A percentile compares a stretch with the other conserved stretches of the same genome.
Evolutionary conservation across 75 land plant species (phyloP).

Genomic region (Chamaecyparis obtusa): DNA sequence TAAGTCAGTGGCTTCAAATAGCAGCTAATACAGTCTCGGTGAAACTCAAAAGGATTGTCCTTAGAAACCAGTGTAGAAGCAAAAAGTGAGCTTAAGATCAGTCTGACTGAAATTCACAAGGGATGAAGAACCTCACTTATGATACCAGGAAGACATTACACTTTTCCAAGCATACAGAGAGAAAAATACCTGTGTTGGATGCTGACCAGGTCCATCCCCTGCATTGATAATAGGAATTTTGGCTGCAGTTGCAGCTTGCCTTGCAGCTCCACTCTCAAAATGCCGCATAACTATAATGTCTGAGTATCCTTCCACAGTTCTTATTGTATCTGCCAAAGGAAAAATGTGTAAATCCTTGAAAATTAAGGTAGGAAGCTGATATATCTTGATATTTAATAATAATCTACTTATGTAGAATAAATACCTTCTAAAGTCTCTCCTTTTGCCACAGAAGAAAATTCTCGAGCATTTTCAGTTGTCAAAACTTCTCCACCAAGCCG

Average conservation of each 20-base stretch:
- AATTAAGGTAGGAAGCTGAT: not conserved
- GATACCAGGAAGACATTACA: not conserved
- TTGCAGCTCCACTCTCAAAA: constrained; percentile 97
- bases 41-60: not conserved
- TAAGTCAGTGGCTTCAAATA: not conserved
- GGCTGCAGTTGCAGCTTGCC: constrained; percentile 74
- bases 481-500: no score
- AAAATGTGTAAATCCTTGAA: not conserved
- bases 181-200: constrained; percentile 83
- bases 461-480: no score
- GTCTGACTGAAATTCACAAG: not conserved
- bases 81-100: not conserved
- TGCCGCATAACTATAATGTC: constrained; percentile 98
- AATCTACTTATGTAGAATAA: no score
- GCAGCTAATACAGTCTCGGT: not conserved
- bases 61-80: not conserved
- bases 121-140: no score
- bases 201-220: constrained; percentile 99
- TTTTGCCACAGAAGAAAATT: no score
- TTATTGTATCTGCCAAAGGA: constrained; percentile 69
- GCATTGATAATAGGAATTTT: constrained; percentile 92
- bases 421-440: no score
- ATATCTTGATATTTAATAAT: no score
- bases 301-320: constrained; percentile 95
- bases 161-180: constrained; percentile 6